phyloP scores from a whole-genome alignment of 169 alveolate species.

The Ichthyophthirius multifiliis region DNA sequence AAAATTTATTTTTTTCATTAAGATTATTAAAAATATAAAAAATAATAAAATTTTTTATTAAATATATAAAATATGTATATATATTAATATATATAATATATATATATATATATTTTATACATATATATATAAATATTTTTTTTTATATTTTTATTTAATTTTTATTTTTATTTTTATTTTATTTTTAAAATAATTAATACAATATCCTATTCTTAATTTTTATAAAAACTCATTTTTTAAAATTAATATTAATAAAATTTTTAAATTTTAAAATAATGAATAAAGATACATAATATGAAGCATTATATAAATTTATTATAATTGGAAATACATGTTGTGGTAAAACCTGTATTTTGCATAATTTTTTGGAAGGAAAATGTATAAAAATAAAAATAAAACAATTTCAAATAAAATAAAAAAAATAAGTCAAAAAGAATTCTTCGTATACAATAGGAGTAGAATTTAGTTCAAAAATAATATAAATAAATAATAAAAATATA shows the following conservation, averaged over 20 bases:
- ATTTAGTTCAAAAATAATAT: slow-evolving; percentile 59
- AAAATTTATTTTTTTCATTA: too few relatives aligned
- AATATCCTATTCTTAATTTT: background rate
- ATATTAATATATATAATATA: too few relatives aligned
- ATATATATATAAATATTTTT: too few relatives aligned
- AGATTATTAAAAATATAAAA: too few relatives aligned
- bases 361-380: slow-evolving; percentile 50
- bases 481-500: slow-evolving; percentile 54
- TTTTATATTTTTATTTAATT: too few relatives aligned
- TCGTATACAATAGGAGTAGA: slow-evolving; percentile 70
- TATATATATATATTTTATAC: too few relatives aligned
- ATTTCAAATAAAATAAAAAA: background rate
- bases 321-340: slow-evolving; percentile 64
- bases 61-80: too few relatives aligned
- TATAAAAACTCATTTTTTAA: background rate
- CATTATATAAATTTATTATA: slow-evolving; percentile 55
- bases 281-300: slow-evolving; percentile 28
- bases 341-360: slow-evolving; percentile 43
- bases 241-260: background rate
- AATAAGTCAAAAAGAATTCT: slow-evolving; percentile 7
- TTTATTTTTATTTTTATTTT: too few relatives aligned
- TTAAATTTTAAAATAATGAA: background rate
- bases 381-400: background rate
- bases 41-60: too few relatives aligned
- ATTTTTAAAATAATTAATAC: too few relatives aligned